Evolutionary conservation across 2,329 filamentous ascomycete species (phyloP).

Genomic region (Fusarium sacchari): DNA sequence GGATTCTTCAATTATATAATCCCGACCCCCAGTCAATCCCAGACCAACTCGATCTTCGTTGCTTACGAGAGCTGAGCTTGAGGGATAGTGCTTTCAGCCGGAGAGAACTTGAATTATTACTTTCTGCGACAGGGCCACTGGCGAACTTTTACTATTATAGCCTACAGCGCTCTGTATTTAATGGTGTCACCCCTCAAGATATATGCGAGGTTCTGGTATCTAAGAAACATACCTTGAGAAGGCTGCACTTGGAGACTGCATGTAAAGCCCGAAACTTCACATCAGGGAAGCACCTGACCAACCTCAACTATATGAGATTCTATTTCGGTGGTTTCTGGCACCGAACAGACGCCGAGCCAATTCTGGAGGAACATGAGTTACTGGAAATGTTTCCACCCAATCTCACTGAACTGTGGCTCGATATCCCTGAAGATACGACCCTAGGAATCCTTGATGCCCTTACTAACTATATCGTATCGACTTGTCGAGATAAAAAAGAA

Average conservation of each 20-base stretch:
- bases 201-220: background rate
- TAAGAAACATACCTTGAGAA: background rate
- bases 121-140: background rate
- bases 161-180: too few relatives aligned
- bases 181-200: background rate
- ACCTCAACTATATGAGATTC: background rate
- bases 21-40: background rate
- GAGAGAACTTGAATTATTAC: background rate
- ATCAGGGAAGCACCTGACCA: background rate
- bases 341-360: background rate
- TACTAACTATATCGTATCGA: background rate
- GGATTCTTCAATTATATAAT: too few relatives aligned
- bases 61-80: too few relatives aligned
- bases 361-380: background rate
- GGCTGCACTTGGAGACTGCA: background rate
- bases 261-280: background rate
- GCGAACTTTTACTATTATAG: too few relatives aligned
- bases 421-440: background rate
- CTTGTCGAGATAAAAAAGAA: background rate
- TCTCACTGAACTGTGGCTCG: background rate
- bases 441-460: background rate
- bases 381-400: background rate
- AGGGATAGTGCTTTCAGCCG: too few relatives aligned
- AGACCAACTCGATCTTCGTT: too few relatives aligned
- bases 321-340: background rate